phyloP scores from a whole-genome alignment of 352 stramenopile species.

The Pythium vanterpoolii region DNA sequence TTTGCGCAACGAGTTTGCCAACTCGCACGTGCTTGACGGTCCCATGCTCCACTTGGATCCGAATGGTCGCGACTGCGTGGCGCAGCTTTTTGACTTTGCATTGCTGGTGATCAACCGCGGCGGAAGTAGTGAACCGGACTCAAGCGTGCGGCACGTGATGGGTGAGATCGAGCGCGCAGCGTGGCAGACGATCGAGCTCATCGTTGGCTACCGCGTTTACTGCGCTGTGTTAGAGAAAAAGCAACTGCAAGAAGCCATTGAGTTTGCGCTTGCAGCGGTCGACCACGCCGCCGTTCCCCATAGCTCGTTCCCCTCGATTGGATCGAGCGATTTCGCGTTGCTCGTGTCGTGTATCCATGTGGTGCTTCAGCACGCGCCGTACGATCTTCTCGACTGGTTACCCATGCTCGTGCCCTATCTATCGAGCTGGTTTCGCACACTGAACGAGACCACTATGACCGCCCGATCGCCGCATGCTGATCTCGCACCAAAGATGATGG shows the following conservation, averaged over 20 bases:
- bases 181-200: slow-evolving; percentile 55
- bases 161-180: slow-evolving; percentile 58
- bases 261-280: slow-evolving; percentile 52
- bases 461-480: slow-evolving; percentile 6
- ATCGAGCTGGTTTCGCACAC: slow-evolving; percentile 41
- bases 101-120: slow-evolving; percentile 44
- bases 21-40: slow-evolving; percentile 41
- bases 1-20: slow-evolving; percentile 56
- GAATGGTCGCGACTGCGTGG: slow-evolving; percentile 62
- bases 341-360: slow-evolving; percentile 33
- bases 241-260: slow-evolving; percentile 48
- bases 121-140: slow-evolving; percentile 18
- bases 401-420: slow-evolving; percentile 42
- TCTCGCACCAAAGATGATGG: slow-evolving; percentile 34
- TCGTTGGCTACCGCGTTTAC: slow-evolving; percentile 65
- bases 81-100: slow-evolving; percentile 56
- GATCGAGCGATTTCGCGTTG: slow-evolving; percentile 24
- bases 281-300: slow-evolving; percentile 26
- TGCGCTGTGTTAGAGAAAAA: slow-evolving; percentile 53
- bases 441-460: slow-evolving; percentile 19
- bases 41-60: slow-evolving; percentile 68
- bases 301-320: slow-evolving; percentile 5
- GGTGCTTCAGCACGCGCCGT: slow-evolving; percentile 54
- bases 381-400: slow-evolving; percentile 53
- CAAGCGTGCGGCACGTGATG: slow-evolving; percentile 22